Evolutionary conservation across 2,329 filamentous ascomycete species (phyloP).

Genomic region (Myriosclerotinia curreyana): DNA sequence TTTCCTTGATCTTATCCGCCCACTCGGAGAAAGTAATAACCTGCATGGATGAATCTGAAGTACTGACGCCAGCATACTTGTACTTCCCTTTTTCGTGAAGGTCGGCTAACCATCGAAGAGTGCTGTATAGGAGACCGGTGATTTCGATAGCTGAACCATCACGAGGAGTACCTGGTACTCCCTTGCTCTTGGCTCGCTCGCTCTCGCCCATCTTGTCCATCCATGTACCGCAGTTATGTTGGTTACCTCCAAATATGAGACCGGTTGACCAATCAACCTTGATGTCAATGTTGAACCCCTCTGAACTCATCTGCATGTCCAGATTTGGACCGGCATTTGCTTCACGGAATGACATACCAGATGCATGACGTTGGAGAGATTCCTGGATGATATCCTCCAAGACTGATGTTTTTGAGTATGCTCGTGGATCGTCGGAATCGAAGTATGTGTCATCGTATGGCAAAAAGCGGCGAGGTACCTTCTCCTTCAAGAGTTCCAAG

Average conservation of each 20-base stretch:
- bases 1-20: slow-evolving; percentile 74
- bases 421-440: slow-evolving; percentile 70
- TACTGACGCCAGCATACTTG: slow-evolving; percentile 69
- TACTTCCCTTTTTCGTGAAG: slow-evolving; percentile 69
- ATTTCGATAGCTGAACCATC: slow-evolving; percentile 96
- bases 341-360: slow-evolving; percentile 87
- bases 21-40: slow-evolving; percentile 71
- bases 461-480: slow-evolving; percentile 79
- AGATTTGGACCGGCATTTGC: slow-evolving; percentile 87
- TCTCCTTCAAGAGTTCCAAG: slow-evolving; percentile 67
- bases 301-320: slow-evolving; percentile 87
- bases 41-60: slow-evolving; percentile 48
- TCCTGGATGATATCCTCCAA: slow-evolving; percentile 91
- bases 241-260: slow-evolving; percentile 90
- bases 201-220: slow-evolving; percentile 99
- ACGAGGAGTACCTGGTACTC: slow-evolving; percentile 90
- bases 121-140: slow-evolving; percentile 88
- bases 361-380: slow-evolving; percentile 85
- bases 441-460: slow-evolving; percentile 98
- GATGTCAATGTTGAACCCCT: slow-evolving; percentile 90
- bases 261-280: slow-evolving; percentile 89
- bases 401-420: slow-evolving; percentile 80
- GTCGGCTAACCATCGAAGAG: slow-evolving; percentile 72
- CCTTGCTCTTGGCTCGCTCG: slow-evolving; percentile 83
- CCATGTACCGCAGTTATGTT: slow-evolving; percentile 96